A percentile compares a stretch with the other conserved stretches of the same genome.
Evolutionary conservation across 2,329 filamentous ascomycete species (phyloP).

Genomic region (Ophiostoma himal-ulmi): DNA sequence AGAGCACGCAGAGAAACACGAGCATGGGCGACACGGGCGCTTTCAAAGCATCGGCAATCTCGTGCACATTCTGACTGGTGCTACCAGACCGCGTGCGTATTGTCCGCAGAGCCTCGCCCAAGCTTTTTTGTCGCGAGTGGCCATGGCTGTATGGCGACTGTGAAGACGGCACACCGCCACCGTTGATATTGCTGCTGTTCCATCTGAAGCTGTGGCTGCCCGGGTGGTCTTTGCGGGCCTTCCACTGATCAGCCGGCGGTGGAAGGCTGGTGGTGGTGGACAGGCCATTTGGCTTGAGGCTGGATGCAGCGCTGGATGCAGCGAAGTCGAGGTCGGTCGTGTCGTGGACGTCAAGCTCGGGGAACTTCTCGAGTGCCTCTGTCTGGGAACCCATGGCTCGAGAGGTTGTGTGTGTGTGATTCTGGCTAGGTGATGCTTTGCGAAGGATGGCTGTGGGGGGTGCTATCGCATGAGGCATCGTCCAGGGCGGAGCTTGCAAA

Average conservation of each 20-base stretch:
- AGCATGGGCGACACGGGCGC: constrained; percentile 85
- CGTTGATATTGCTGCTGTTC: constrained; percentile 20
- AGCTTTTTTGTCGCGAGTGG: constrained; percentile 74
- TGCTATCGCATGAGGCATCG: constrained; percentile 25
- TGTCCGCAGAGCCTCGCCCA: constrained; percentile 78
- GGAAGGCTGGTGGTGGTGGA: constrained; percentile 30
- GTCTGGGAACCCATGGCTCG: constrained; percentile 24
- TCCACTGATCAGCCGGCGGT: constrained; percentile 47
- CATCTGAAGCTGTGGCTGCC: constrained; percentile 33
- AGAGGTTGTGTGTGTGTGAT: background rate
- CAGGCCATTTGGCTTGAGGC: constrained; percentile 31
- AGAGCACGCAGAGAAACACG: constrained; percentile 78
- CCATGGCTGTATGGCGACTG: constrained; percentile 31
- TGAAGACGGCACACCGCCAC: constrained; percentile 12
- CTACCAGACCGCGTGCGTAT: constrained; percentile 77
- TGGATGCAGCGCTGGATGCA: constrained; percentile 14
- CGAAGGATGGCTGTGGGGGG: constrained; percentile 13
- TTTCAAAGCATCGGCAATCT: constrained; percentile 83
- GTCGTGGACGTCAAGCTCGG: constrained; percentile 44
- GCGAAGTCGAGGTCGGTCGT: constrained; percentile 23
- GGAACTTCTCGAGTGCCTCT: constrained; percentile 50
- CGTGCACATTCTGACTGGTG: constrained; percentile 86
- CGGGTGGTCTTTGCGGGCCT: constrained; percentile 49
- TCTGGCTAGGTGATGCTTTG: constrained; percentile 15
- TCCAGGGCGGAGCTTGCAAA: background rate